phyloP scores from a whole-genome alignment of 768 basidiomycete genomes.

The Cystofilobasidium ferigula region DNA sequence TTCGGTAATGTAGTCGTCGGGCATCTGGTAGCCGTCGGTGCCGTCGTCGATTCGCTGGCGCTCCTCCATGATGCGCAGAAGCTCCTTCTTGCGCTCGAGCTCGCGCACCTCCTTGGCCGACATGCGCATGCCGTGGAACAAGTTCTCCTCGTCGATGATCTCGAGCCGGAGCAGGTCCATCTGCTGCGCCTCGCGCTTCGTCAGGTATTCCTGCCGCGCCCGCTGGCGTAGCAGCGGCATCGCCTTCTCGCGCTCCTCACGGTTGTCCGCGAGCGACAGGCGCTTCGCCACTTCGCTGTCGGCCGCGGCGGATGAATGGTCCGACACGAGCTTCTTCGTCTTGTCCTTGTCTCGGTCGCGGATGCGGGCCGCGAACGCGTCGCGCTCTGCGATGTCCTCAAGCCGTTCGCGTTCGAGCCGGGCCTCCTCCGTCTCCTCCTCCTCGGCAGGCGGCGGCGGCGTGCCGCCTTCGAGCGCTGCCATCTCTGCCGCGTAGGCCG shows the following conservation, averaged over 20 bases:
- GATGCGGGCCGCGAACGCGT: slow-evolving; percentile 85
- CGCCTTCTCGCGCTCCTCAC: slow-evolving; percentile 44
- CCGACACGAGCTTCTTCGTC: slow-evolving; percentile 83
- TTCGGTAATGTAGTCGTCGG: slow-evolving; percentile 96
- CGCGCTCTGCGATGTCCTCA: slow-evolving; percentile 73
- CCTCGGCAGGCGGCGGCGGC: slow-evolving; percentile 33
- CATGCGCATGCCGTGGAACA: slow-evolving; percentile 83
- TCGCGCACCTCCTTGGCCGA: slow-evolving; percentile 70
- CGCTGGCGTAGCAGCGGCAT: slow-evolving; percentile 70
- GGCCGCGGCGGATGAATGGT: slow-evolving; percentile 68
- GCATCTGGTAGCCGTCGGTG: slow-evolving; percentile 88
- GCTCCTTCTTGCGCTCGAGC: slow-evolving; percentile 82
- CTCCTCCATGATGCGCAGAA: slow-evolving; percentile 83
- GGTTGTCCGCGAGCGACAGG: slow-evolving; percentile 69
- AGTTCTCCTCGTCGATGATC: slow-evolving; percentile 83
- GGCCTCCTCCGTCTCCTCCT: slow-evolving; percentile 60
- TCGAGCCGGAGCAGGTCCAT: slow-evolving; percentile 85
- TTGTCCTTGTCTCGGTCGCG: slow-evolving; percentile 67
- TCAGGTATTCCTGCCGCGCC: slow-evolving; percentile 89
- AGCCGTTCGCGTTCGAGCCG: slow-evolving; percentile 61
- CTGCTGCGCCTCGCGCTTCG: slow-evolving; percentile 91
- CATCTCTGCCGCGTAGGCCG: not conserved
- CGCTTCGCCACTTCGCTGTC: slow-evolving; percentile 74
- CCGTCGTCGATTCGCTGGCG: slow-evolving; percentile 88
- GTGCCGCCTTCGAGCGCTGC: slow-evolving; percentile 28